Evolutionary conservation across 2,329 filamentous ascomycete species (phyloP).

Genomic region (Lachnellula subtilissima): DNA sequence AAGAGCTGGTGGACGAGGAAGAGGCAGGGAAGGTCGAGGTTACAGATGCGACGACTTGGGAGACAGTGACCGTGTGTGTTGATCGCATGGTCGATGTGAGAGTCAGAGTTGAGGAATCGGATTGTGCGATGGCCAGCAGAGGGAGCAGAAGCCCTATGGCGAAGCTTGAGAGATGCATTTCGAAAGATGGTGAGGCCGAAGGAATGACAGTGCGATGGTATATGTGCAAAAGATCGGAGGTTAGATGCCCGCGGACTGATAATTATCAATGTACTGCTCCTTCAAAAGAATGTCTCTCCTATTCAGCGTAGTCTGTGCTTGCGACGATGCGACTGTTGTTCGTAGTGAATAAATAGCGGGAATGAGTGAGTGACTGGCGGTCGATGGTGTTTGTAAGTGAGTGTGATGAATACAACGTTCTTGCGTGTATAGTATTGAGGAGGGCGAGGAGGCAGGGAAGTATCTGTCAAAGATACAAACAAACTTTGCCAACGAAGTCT

Average conservation of each 20-base stretch:
- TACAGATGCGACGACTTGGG: slow-evolving; percentile 37
- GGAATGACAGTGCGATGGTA: neutral
- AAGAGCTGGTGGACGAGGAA: slow-evolving; percentile 26
- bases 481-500: slow-evolving; percentile 57
- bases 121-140: slow-evolving; percentile 45
- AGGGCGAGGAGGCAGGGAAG: slow-evolving; percentile 26
- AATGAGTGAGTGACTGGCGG: neutral
- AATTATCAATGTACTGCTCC: neutral
- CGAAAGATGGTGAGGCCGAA: slow-evolving; percentile 2
- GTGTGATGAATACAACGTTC: slow-evolving; percentile 15
- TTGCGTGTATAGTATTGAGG: slow-evolving; percentile 16
- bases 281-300: no score
- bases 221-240: neutral
- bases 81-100: slow-evolving; percentile 45
- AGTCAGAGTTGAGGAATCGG: slow-evolving; percentile 31
- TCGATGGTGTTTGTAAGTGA: neutral
- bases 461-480: slow-evolving; percentile 28
- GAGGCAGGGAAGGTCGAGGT: slow-evolving; percentile 33
- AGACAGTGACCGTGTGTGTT: slow-evolving; percentile 50
- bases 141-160: slow-evolving; percentile 47
- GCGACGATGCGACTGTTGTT: slow-evolving; percentile 13
- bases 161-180: slow-evolving; percentile 43
- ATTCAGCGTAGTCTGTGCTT: neutral
- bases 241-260: neutral
- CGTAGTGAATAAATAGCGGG: neutral